Evolutionary conservation across 108 stramenopile genomes (phyloP).

Genomic region (Conticribra weissflogii): DNA sequence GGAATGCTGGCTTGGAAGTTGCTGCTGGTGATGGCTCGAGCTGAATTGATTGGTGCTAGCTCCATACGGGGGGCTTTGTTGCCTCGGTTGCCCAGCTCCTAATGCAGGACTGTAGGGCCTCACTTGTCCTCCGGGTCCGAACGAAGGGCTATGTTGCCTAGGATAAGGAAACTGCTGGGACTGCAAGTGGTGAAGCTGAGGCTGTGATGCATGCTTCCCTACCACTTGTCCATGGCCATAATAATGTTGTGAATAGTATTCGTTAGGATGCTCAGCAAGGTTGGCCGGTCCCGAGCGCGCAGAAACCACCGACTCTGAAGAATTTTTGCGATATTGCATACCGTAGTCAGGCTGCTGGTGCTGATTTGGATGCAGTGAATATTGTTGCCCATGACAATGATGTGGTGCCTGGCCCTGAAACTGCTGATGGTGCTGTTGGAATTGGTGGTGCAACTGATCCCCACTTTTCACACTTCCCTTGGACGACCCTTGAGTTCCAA

Average conservation of each 20-base stretch:
- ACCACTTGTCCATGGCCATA: neutral
- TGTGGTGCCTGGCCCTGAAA: neutral
- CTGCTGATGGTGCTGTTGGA: constrained; percentile 9
- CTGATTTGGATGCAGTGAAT: neutral
- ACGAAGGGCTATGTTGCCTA: constrained; percentile 6
- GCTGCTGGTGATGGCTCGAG: neutral
- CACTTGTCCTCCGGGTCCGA: constrained; percentile 1
- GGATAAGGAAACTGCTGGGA: neutral
- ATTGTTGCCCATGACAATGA: constrained; percentile 1
- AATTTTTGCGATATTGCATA: constrained; percentile 3
- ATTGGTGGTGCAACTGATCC: neutral
- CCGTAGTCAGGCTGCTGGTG: neutral
- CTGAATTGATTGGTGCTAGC: constrained; percentile 32
- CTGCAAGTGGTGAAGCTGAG: neutral
- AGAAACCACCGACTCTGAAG: neutral
- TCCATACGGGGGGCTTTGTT: constrained; percentile 46
- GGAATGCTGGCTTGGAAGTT: constrained; percentile 14
- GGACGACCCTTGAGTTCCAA: constrained; percentile 32
- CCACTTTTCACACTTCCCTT: constrained; percentile 19
- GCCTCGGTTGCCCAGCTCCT: constrained; percentile 27
- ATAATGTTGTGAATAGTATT: neutral
- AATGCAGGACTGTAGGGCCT: constrained; percentile 5
- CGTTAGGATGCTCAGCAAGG: neutral
- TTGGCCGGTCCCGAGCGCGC: constrained; percentile 4
- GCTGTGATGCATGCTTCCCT: neutral